These are phyloP conservation scores for Catharanthus roseus DNA, from an alignment of 257 asterid genomes.

Conservation along the genomic window DNA sequence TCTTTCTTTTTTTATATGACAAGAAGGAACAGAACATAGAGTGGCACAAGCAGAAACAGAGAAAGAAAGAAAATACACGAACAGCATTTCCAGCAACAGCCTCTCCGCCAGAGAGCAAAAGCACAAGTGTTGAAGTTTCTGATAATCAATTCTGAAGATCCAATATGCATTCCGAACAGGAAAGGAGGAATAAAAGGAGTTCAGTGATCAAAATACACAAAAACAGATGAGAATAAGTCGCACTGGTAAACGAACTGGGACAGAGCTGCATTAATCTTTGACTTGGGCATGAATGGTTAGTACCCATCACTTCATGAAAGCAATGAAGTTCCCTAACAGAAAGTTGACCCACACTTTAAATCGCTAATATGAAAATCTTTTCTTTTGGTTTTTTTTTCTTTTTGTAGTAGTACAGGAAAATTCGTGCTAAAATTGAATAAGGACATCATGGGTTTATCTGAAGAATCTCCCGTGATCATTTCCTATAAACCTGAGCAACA, in stretches of 20 bases:
- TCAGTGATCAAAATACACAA: slow-evolving; percentile 2
- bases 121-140: background rate
- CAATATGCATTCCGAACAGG: background rate
- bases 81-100: background rate
- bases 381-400: background rate
- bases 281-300: no score
- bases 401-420: background rate
- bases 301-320: background rate
- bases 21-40: background rate
- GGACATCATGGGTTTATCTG: background rate
- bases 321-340: background rate
- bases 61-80: background rate
- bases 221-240: background rate
- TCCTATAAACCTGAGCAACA: background rate
- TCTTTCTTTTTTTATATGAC: background rate
- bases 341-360: background rate
- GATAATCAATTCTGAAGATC: background rate
- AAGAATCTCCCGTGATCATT: background rate
- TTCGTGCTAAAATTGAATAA: background rate
- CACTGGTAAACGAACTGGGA: background rate
- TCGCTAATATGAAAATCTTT: background rate
- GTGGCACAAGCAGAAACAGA: background rate
- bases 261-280: no score
- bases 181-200: background rate
- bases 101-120: background rate